These are phyloP conservation scores for Malus hybrid DNA, from an alignment of 331 rosid genomes.

Conservation along the genomic window DNA sequence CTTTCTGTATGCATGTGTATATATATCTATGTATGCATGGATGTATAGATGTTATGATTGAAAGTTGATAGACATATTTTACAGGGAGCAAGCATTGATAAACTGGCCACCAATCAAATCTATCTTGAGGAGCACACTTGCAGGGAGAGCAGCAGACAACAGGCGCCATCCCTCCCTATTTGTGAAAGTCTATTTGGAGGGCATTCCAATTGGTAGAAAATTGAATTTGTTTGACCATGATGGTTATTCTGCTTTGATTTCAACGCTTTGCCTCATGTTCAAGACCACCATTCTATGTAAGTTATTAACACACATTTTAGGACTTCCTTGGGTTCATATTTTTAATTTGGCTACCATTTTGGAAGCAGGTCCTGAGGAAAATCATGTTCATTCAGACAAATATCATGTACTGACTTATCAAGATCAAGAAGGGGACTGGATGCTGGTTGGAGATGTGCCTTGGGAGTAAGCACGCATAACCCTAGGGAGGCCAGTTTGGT, in stretches of 20 bases:
- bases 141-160: background rate
- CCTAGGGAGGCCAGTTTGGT: background rate
- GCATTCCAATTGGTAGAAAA: constrained; percentile 66
- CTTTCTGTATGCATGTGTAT: too few species aligned
- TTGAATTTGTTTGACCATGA: constrained; percentile 47
- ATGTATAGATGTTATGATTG: background rate
- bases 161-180: constrained; percentile 20
- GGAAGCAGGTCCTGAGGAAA: constrained; percentile 4
- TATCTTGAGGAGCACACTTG: constrained; percentile 3
- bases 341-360: background rate
- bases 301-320: background rate
- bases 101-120: constrained; percentile 17
- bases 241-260: constrained; percentile 38
- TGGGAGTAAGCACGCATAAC: constrained; percentile 47
- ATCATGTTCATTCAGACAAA: constrained; percentile 20
- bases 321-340: too few species aligned
- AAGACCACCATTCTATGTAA: constrained; percentile 55
- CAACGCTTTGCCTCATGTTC: constrained; percentile 55
- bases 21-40: too few species aligned
- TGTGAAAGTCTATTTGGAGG: constrained; percentile 83
- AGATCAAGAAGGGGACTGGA: constrained; percentile 72
- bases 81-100: constrained; percentile 11
- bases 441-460: constrained; percentile 36
- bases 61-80: background rate
- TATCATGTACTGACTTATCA: constrained; percentile 63